Evolutionary conservation across 305 asterid species (phyloP).

Genomic region (Fraxinus baroniana): DNA sequence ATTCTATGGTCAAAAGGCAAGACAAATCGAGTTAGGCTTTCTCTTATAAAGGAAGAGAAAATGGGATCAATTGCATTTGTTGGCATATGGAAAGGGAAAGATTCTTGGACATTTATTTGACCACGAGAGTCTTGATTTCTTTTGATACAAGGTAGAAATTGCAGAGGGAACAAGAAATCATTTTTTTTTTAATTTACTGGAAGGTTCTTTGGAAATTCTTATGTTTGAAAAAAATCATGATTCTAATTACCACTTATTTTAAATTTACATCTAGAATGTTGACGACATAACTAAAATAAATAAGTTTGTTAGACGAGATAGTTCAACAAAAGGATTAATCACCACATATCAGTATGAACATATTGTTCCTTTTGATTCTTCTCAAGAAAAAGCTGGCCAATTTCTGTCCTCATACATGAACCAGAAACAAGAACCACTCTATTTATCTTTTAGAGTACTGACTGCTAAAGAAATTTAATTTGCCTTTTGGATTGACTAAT

Average conservation of each 20-base stretch:
- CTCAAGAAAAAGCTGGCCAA: neutral
- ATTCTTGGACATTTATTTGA: neutral
- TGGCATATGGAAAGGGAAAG: neutral
- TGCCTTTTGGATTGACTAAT: neutral
- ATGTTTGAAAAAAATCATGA: neutral
- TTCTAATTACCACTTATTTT: neutral
- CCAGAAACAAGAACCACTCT: neutral
- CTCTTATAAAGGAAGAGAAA: neutral
- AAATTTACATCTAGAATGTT: neutral
- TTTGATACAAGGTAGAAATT: neutral
- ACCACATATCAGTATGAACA: neutral
- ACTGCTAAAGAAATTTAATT: neutral
- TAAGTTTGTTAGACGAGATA: neutral
- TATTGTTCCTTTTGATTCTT: neutral
- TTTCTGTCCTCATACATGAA: neutral
- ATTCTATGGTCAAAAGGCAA: neutral
- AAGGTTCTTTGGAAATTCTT: neutral
- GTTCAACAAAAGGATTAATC: neutral
- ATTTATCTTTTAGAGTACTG: neutral
- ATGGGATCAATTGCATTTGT: neutral
- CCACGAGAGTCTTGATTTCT: neutral
- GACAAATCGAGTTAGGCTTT: neutral
- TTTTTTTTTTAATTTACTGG: neutral
- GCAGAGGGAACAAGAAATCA: neutral
- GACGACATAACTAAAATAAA: too few species aligned